Conservation (phyloP, 2,329 filamentous ascomycete species). For the Aspergillus costaricaensis region DNA sequence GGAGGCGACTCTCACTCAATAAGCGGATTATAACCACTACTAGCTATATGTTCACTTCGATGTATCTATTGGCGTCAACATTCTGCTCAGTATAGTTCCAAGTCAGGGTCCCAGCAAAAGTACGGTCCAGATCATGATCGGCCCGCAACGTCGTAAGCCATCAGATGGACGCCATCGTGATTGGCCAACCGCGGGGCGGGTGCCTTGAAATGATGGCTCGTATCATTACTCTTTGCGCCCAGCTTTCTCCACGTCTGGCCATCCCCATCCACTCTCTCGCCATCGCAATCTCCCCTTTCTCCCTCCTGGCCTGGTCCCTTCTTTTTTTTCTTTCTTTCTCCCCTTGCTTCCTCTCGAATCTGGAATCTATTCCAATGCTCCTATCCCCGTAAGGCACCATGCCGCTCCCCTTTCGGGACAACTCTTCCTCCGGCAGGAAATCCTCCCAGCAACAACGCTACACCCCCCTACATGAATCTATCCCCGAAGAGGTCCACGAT, state of each 20-base stretch:
- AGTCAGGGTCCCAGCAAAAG: neutral
- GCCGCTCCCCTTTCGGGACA: slow-evolving; percentile 11
- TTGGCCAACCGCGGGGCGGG: neutral
- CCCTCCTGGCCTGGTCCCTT: neutral
- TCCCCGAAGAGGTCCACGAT: slow-evolving; percentile 21
- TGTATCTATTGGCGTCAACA: neutral
- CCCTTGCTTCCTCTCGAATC: neutral
- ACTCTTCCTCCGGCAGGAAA: neutral
- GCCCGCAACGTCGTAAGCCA: neutral
- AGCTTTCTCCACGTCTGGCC: neutral
- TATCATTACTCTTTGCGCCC: neutral
- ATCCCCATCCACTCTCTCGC: neutral
- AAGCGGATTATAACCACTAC: no score
- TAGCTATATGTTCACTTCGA: neutral
- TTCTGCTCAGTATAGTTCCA: neutral
- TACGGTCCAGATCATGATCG: neutral
- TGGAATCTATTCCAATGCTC: neutral
- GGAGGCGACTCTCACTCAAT: neutral
- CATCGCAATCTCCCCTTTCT: neutral
- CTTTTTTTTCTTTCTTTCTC: neutral
- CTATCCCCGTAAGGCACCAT: slow-evolving; percentile 15
- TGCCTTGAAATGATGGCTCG: neutral
- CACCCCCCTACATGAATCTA: slow-evolving; percentile 20
- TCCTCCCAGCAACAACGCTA: slow-evolving; percentile 14
- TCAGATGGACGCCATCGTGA: neutral